A percentile compares a stretch with the other conserved stretches of the same genome.
Evolutionary conservation across 2,329 filamentous ascomycete genomes (phyloP).

Genomic region (Cercospora canescens): DNA sequence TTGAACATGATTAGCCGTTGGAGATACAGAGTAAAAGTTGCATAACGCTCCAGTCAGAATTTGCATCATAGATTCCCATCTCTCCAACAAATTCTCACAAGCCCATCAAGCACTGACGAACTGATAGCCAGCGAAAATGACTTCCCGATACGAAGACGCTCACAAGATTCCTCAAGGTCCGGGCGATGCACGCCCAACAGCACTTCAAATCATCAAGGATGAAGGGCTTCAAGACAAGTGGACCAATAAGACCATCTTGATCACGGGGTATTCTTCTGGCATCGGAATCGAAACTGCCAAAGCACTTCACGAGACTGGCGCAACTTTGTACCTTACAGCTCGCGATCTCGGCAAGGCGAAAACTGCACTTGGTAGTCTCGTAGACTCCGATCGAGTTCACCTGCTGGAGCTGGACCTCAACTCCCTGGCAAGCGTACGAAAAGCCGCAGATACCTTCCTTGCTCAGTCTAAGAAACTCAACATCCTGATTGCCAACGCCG

Average conservation of each 20-base stretch:
- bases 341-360: conserved; percentile 3
- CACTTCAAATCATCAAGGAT: conserved; percentile 28
- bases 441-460: conserved; percentile 32
- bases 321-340: neutral
- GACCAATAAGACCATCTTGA: conserved; percentile 38
- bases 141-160: neutral
- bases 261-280: conserved; percentile 44
- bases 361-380: neutral
- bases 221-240: conserved; percentile 34
- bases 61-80: neutral
- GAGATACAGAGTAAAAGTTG: neutral
- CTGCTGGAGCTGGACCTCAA: conserved; percentile 1
- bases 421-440: conserved; percentile 33
- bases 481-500: conserved; percentile 36
- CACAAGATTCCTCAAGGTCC: neutral
- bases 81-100: neutral
- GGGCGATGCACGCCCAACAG: neutral
- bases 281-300: conserved; percentile 44
- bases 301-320: conserved; percentile 35
- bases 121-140: neutral
- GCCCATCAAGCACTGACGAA: neutral
- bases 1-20: neutral
- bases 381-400: neutral
- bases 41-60: no score
- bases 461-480: conserved; percentile 37